phyloP scores from a whole-genome alignment of 306 rosid genomes.

The Vigna hirtella region DNA sequence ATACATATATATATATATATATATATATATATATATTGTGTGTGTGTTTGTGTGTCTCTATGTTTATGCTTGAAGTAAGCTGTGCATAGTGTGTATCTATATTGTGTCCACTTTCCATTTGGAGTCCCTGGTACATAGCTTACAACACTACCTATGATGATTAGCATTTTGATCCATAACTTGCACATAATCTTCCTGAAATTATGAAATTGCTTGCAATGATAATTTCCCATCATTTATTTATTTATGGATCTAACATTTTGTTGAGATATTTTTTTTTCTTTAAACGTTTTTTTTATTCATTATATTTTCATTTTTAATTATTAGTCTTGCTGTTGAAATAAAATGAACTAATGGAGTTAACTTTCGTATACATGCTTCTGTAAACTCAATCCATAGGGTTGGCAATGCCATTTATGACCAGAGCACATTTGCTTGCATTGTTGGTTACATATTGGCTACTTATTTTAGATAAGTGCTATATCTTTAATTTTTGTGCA shows the following conservation, averaged over 20 bases:
- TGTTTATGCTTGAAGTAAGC: not conserved
- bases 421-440: slow-evolving; percentile 28
- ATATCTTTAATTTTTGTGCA: not conserved
- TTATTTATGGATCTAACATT: slow-evolving; percentile 10
- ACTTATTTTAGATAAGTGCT: not conserved
- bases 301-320: slow-evolving; percentile 2
- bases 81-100: not conserved
- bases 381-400: slow-evolving; percentile 28
- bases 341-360: slow-evolving; percentile 23
- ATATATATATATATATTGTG: too few relatives aligned
- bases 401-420: slow-evolving; percentile 21
- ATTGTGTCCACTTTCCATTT: not conserved
- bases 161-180: slow-evolving; percentile 32
- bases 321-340: slow-evolving; percentile 23
- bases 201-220: slow-evolving; percentile 11
- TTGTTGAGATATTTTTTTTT: slow-evolving; percentile 9
- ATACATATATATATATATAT: too few relatives aligned
- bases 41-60: too few relatives aligned
- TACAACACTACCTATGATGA: not conserved
- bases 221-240: slow-evolving; percentile 19
- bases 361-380: slow-evolving; percentile 11
- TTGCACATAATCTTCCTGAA: slow-evolving; percentile 24
- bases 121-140: not conserved
- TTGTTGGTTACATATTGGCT: slow-evolving; percentile 25
- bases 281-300: slow-evolving; percentile 12